Conservation (phyloP, 352 stramenopile species). For the Pythium oligandrum region DNA sequence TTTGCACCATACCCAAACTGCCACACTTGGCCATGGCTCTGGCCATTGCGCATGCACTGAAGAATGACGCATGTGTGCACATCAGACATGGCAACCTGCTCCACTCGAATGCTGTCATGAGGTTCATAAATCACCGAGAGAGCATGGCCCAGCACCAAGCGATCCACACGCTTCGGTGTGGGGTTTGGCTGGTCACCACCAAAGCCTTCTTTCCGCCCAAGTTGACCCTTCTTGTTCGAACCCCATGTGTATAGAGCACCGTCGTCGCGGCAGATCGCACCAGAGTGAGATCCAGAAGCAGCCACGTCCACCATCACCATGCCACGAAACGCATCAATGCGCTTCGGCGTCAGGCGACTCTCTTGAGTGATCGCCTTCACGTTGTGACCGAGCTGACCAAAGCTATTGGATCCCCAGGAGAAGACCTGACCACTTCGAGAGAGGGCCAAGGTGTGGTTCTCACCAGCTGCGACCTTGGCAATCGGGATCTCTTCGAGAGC, state of each 20-base stretch:
- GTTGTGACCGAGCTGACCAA: conserved; percentile 66
- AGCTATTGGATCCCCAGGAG: conserved; percentile 82
- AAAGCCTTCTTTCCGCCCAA: conserved; percentile 73
- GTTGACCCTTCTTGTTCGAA: conserved; percentile 73
- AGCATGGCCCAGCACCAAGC: conserved; percentile 40
- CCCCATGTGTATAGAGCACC: conserved; percentile 72
- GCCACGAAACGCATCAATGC: conserved; percentile 61
- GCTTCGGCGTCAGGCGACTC: conserved; percentile 62
- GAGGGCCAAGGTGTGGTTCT: conserved; percentile 79
- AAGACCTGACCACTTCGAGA: conserved; percentile 63
- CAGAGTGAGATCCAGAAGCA: conserved; percentile 67
- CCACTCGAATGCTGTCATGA: conserved; percentile 32
- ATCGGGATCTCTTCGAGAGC: conserved; percentile 54
- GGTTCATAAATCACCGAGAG: conserved; percentile 60
- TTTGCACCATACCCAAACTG: conserved; percentile 75
- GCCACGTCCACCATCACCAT: conserved; percentile 57
- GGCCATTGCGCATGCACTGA: conserved; percentile 44
- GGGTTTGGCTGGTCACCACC: conserved; percentile 59
- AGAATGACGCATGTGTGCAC: conserved; percentile 71
- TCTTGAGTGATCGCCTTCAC: conserved; percentile 50
- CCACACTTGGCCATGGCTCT: conserved; percentile 65
- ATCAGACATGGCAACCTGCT: conserved; percentile 65
- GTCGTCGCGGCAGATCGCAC: conserved; percentile 42
- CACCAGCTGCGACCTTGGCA: conserved; percentile 58
- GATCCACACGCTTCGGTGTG: conserved; percentile 53